phyloP scores from a whole-genome alignment of 768 basidiomycete genomes.

The Inosperma sp. region DNA sequence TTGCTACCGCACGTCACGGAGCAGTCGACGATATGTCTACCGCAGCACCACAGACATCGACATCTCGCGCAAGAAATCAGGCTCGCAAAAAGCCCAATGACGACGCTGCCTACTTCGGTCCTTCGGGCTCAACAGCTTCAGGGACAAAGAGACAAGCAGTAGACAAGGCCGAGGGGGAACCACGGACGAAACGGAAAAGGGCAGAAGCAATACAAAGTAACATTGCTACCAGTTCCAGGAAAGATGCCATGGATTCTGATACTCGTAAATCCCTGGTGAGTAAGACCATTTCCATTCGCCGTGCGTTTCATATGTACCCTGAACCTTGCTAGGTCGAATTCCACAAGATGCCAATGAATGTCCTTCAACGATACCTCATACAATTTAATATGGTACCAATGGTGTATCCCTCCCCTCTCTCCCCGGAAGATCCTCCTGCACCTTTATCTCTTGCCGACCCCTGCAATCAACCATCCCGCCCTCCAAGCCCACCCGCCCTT shows the following conservation, averaged over 20 bases:
- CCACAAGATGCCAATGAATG: conserved; percentile 56
- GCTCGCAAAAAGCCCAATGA: conserved; percentile 60
- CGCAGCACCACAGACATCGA: conserved; percentile 32
- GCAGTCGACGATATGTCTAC: conserved; percentile 32
- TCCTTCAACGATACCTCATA: conserved; percentile 66
- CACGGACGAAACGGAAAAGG: conserved; percentile 69
- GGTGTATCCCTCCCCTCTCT: conserved; percentile 66
- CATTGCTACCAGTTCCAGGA: conserved; percentile 26
- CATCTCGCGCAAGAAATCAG: conserved; percentile 59
- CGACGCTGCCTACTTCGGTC: conserved; percentile 67
- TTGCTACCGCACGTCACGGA: conserved; percentile 7
- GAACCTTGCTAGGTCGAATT: conserved; percentile 61
- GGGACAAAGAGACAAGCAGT: conserved; percentile 61
- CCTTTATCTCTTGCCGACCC: conserved; percentile 57
- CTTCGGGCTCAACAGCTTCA: conserved; percentile 38
- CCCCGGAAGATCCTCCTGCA: conserved; percentile 63
- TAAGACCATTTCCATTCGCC: too few relatives aligned
- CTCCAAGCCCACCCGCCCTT: conserved; percentile 46
- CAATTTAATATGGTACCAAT: conserved; percentile 68
- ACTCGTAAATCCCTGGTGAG: conserved; percentile 40
- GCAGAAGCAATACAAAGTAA: conserved; percentile 40
- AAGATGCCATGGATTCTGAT: conserved; percentile 38
- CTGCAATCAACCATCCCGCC: conserved; percentile 40
- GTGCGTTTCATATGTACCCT: not conserved
- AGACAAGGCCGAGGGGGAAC: conserved; percentile 71